Evolutionary conservation across 345 rosid species (phyloP).

Genomic region (Acer campestre): DNA sequence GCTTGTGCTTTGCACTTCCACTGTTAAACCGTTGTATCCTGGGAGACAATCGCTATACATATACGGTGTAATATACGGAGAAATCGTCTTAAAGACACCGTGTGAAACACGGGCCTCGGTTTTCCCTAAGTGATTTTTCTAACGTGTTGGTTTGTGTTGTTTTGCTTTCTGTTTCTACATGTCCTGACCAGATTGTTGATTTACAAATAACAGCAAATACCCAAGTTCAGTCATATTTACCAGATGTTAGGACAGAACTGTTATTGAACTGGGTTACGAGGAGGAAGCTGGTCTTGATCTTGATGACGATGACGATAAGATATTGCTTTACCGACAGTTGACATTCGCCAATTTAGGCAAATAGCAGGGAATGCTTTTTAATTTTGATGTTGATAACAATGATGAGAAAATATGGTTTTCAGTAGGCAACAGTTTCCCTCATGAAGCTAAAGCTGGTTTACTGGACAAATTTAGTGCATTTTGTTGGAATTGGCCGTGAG

Average conservation of each 20-base stretch:
- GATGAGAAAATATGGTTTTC: background rate
- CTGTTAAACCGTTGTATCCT: too few relatives aligned
- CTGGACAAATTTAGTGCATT: background rate
- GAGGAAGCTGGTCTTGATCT: conserved; percentile 33
- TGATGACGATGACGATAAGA: conserved; percentile 45
- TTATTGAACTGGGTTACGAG: conserved; percentile 35
- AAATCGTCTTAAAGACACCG: too few relatives aligned
- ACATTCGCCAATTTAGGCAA: conserved; percentile 41
- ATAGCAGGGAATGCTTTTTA: background rate
- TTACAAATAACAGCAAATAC: too few relatives aligned
- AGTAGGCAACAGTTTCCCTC: background rate
- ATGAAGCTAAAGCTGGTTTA: background rate
- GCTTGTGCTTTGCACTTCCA: too few relatives aligned
- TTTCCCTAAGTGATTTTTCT: too few relatives aligned
- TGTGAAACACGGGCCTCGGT: too few relatives aligned
- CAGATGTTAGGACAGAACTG: conserved; percentile 30
- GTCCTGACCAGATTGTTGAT: too few relatives aligned
- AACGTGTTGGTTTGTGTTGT: too few relatives aligned
- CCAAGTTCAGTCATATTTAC: conserved; percentile 23
- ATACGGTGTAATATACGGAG: too few relatives aligned
- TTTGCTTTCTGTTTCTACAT: too few relatives aligned
- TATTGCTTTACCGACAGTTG: conserved; percentile 38
- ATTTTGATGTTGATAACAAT: background rate
- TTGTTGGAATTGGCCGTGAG: background rate
- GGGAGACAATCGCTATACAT: too few relatives aligned